A percentile compares a stretch with the other conserved stretches of the same genome.
Conservation (phyloP, 1,284 basidiomycete genomes). For the Irpex sp. region DNA sequence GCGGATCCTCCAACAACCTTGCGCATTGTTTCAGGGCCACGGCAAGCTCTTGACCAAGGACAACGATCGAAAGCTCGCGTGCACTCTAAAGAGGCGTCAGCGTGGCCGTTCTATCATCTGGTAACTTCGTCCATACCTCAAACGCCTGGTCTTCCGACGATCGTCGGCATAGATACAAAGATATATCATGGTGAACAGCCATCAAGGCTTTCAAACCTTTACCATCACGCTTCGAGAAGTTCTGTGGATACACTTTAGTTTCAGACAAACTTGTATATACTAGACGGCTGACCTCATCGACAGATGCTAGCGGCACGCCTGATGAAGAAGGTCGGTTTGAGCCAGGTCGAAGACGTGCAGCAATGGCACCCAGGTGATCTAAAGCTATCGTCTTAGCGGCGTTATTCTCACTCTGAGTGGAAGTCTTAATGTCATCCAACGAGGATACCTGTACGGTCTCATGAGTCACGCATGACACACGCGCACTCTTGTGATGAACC, state of each 20-base stretch:
- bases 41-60: conserved; percentile 74
- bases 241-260: conserved; percentile 34
- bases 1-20: conserved; percentile 35
- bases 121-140: conserved; percentile 44
- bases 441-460: conserved; percentile 53
- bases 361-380: conserved; percentile 92
- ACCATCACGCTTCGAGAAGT: conserved; percentile 49
- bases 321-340: conserved; percentile 34
- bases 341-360: conserved; percentile 70
- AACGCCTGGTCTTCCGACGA: conserved; percentile 76
- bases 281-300: conserved; percentile 57
- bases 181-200: conserved; percentile 58
- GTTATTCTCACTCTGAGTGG: conserved; percentile 63
- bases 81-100: conserved; percentile 53
- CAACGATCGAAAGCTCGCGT: conserved; percentile 66
- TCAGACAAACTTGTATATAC: neutral
- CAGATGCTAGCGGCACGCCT: conserved; percentile 39
- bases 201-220: conserved; percentile 57
- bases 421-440: conserved; percentile 77
- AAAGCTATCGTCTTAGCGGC: conserved; percentile 85
- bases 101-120: neutral
- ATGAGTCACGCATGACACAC: neutral
- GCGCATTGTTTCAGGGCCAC: conserved; percentile 54
- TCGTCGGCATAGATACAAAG: conserved; percentile 60
- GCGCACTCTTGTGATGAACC: conserved; percentile 12